phyloP scores from a whole-genome alignment of 176 grass and related monocot genomes.

The Musa acuminata region DNA sequence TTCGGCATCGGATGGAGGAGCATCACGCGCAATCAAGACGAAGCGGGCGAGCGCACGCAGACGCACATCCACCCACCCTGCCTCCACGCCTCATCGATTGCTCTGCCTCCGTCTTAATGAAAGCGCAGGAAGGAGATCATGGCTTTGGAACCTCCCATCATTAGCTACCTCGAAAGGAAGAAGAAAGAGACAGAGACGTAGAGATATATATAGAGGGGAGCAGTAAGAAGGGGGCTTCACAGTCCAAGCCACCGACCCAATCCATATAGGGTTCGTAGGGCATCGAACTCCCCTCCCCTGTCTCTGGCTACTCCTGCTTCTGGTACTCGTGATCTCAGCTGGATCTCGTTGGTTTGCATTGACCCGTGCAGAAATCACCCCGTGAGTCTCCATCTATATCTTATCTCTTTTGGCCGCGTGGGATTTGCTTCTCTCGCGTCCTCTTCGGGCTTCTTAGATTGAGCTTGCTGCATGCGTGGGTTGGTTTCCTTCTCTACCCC shows the following conservation, averaged over 20 bases:
- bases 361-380: too few species aligned
- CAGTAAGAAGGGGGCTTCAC: too few species aligned
- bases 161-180: background rate
- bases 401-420: too few species aligned
- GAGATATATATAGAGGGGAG: too few species aligned
- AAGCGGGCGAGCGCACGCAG: background rate
- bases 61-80: background rate
- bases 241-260: too few species aligned
- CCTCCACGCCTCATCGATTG: background rate
- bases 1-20: background rate
- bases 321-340: background rate
- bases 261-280: too few species aligned
- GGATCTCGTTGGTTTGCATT: background rate
- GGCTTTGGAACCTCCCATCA: background rate
- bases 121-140: background rate
- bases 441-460: background rate
- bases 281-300: too few species aligned
- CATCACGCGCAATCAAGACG: background rate
- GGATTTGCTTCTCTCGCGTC: background rate
- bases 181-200: too few species aligned
- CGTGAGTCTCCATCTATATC: too few species aligned
- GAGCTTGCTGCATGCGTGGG: too few species aligned
- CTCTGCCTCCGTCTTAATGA: constrained; percentile 3
- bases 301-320: too few species aligned
- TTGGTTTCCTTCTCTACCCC: too few species aligned